Conservation (phyloP, 2,329 filamentous ascomycete genomes). For the Colletotrichum orbiculare region DNA sequence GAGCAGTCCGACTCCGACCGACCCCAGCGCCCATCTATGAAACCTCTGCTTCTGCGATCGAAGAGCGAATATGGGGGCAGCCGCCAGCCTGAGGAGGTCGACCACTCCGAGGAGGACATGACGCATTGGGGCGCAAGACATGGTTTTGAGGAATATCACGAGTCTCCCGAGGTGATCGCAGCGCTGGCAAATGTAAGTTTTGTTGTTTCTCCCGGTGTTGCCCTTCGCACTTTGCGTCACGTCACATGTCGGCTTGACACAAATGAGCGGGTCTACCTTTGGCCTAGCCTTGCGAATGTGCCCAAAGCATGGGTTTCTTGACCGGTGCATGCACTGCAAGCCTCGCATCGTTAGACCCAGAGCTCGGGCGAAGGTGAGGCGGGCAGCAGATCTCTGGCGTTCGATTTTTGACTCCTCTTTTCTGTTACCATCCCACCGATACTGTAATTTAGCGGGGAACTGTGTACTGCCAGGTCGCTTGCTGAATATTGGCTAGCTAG, state of each 20-base stretch:
- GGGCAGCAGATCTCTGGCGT: too few species aligned
- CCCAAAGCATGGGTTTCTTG: too few species aligned
- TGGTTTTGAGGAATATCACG: constrained; percentile 93
- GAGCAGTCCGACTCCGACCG: constrained; percentile 48
- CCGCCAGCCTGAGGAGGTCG: constrained; percentile 51
- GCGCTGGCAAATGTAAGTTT: constrained; percentile 80
- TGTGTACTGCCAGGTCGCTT: too few species aligned
- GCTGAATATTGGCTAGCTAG: background rate
- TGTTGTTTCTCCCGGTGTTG: constrained; percentile 27
- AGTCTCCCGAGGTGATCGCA: constrained; percentile 88
- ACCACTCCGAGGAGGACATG: constrained; percentile 57
- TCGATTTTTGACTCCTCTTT: too few species aligned
- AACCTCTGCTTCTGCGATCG: constrained; percentile 65
- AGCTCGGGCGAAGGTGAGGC: too few species aligned
- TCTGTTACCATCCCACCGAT: too few species aligned
- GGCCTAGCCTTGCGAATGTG: too few species aligned
- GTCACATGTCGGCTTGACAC: too few species aligned
- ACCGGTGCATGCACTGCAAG: too few species aligned
- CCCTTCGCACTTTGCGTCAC: background rate
- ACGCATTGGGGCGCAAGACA: constrained; percentile 75
- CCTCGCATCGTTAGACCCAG: too few species aligned
- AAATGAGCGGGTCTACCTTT: too few species aligned
- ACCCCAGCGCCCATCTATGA: constrained; percentile 51
- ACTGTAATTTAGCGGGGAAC: too few species aligned
- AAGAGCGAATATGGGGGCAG: constrained; percentile 66